Evolutionary conservation across 1,139 yeast species (phyloP), one percentile per base, ranked within the genome.

Genomic region (Geotrichum bryndzae): DNA sequence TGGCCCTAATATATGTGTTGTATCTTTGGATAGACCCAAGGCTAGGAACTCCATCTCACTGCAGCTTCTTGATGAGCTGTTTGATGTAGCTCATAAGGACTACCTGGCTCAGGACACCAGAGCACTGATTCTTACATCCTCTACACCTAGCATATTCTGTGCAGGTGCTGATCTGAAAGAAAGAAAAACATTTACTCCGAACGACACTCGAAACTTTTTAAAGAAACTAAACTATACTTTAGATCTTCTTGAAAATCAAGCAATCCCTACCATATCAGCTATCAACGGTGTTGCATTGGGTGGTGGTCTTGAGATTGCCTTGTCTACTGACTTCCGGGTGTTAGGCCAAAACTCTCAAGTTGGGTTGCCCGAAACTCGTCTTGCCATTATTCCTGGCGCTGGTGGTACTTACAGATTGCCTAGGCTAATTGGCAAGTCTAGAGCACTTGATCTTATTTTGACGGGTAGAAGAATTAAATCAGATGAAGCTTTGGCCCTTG

Each of bases 111-210:
- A 62, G n/a, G 66, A 65, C 13, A 68, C 71, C 2, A 65, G 74
- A 10, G 73, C 72, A 1, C 65, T 73, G 53, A 68, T 73, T 25
- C 60, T 73, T 27, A 62, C 72, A 10, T 70, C 74, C 2, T 65
- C 74, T 2, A 61, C 66, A 29, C 65, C 68, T 41, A 68, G 66
- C 48, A 70, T 72, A 6, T 73, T 73, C 60, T 73, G 76, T 58
- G 76, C 76, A 1, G 76, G 76, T 2, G 76, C 76, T 1, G 76
- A 73, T 62, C 68, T 73, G 45, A 73, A 73, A 62, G 76, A 73
- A 58, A 71, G 76, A 53, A 67, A 68, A 60, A 67, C 72, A 3
- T 72, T 73, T 54, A 68, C 73, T 2, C 66, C 67, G 3, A 62
- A 61, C 10, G 73, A 73, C 56, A 73, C 76, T 2, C 63, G 68